Base-by-base conservation (phyloP, 805 yeast species). In the Peterozyma toletana region DNA sequence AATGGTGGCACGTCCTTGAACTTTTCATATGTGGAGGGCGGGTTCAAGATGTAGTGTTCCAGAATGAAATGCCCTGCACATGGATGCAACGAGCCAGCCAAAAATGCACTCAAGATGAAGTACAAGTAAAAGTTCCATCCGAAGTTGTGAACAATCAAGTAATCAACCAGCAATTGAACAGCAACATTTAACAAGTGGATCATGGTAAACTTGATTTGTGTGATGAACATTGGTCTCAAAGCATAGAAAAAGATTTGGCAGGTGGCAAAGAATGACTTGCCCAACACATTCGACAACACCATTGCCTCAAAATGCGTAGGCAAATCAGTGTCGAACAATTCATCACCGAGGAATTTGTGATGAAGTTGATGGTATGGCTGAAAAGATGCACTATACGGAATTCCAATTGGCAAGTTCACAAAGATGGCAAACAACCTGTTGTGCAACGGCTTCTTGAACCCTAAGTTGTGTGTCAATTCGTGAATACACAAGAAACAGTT, bases 1-100 rank as follows among this genome's bases (percentile, higher is more conserved):
- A 77, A 66, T 0, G 91, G 90, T 14, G 84, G 80, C 2, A 59
- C 50, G 31, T 65, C 71, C 11, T 51, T 53, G 39, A 50, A 55
- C 29, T 52, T 48, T 15, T 47, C 45, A 41, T 59, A 64, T 33
- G 49, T 44, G 37, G 62, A 50, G 13, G 74, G 71, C 34, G 86
- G 83, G 50, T 79, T 68, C 60, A 87, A 70, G 11, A 87, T 78
- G 57, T 86, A 87, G 60, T 89, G 97, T 59, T 89, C 97, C n/a
- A 96, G 91, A 50, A 89, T 86, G 63, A 89, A 89, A 65, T 89
- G 97, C 16, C 96, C 97, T 1, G 96, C 95, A 48, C 88, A 81
- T 27, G 97, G 97, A 57, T 89, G 97, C 57, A 86, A 69, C 0
- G 95, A 86, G 2, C 97, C 97, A 0, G 96, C 96, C 42, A 89